Base-by-base conservation (phyloP, 331 rosid species). In the Pyrus hybrid region DNA sequence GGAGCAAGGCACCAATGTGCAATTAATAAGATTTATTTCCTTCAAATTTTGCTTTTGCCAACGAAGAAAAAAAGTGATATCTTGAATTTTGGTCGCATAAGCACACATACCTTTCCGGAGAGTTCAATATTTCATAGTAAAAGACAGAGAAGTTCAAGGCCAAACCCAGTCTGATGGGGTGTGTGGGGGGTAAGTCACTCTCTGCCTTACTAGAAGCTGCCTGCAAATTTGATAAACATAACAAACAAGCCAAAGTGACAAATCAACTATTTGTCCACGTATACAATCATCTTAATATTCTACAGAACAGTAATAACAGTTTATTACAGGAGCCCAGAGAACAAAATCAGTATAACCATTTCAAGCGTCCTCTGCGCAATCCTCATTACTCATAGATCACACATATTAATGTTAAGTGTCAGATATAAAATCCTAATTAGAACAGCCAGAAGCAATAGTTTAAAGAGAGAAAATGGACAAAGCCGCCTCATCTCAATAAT, bases 61-160 rank as follows among this genome's bases (percentile, higher is more conserved):
- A 51, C n/a, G 43, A 64, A 16, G 4, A 61, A 25, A 29, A 26
- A 82, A 22, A 32, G 13, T 37, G 14, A 63, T 57, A 10, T 41
- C 67, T 67, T 61, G 29, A 43, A 28, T 29, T 21, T 11, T 45
- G 57, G 20, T 13, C 68, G 4, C 7, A 32, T 13, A 67, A 53
- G 22, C 14, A 57, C 13, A 30, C 65, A 51, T 78, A 86, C 93
- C 93, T 86, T 80, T 88, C 93, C 18, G 93, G 91, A 62, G 93
- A 88, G 81, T 86, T 88, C 85, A 88, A 62, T 30, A 88, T 86
- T 75, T 88, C 91, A 79, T 88, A 88, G 71, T 88, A 85, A 58
- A 88, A 88, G 64, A 88, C 91, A 60, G 91, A 86, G 78, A 57
- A 88, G 85, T 88, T 88, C 91, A 88, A 79, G 68, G 93, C 93